A percentile compares a stretch with the other conserved stretches of the same genome.
Conservation (phyloP, 176 grass and related monocot genomes). For the Phoenix roebelenii region DNA sequence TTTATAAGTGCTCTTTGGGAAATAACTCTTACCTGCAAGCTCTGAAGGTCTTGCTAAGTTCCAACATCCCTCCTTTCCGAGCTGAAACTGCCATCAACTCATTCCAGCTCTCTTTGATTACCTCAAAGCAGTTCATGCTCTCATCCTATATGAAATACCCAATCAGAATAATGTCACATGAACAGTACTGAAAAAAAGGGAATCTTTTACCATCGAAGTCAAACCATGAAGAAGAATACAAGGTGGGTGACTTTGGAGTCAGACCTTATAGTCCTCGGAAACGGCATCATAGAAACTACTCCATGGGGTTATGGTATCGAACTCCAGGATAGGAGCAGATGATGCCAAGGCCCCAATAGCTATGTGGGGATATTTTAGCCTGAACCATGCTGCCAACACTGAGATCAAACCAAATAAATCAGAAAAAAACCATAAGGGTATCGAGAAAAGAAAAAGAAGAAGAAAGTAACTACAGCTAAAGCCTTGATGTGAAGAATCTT, state of each 20-base stretch:
- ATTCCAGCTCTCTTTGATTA: constrained; percentile 85
- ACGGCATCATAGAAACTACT: constrained; percentile 75
- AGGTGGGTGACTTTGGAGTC: too few relatives aligned
- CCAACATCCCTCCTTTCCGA: constrained; percentile 34
- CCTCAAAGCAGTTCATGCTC: constrained; percentile 75
- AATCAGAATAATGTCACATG: too few relatives aligned
- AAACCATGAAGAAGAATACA: too few relatives aligned
- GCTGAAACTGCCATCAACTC: constrained; percentile 38
- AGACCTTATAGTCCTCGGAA: constrained; percentile 77
- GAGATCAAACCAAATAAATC: constrained; percentile 2
- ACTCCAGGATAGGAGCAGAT: constrained; percentile 84
- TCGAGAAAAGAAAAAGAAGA: too few relatives aligned
- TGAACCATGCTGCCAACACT: constrained; percentile 95
- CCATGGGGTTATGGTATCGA: constrained; percentile 69
- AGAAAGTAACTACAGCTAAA: too few relatives aligned
- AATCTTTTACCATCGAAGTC: too few relatives aligned
- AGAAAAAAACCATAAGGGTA: too few relatives aligned
- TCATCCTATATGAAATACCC: constrained; percentile 46
- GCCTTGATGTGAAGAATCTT: too few relatives aligned
- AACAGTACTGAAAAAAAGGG: too few relatives aligned
- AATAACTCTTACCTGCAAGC: constrained; percentile 68
- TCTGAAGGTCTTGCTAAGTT: constrained; percentile 78
- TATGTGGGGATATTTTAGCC: constrained; percentile 92
- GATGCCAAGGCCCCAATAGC: constrained; percentile 74
- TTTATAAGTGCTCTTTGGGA: too few relatives aligned